Base-by-base conservation (phyloP, 164 flowering plant genomes). In the Vitis amurensis region DNA sequence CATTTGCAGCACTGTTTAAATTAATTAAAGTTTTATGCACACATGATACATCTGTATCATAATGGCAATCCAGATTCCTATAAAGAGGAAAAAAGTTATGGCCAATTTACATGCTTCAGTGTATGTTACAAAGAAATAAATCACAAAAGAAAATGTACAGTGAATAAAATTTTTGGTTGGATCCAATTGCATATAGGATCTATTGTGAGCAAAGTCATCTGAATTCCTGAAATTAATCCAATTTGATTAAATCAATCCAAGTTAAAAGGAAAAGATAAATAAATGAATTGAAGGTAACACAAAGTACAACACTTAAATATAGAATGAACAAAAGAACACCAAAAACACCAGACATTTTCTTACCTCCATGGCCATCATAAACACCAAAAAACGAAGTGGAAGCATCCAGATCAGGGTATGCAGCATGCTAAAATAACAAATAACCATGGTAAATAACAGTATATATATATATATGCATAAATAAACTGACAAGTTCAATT, bases 291-390 rank as follows among this genome's bases (percentile, higher is more conserved):
- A 31, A 31, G 4, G 44, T 31, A 31, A 31, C 7, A 6, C 44
- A 4, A 31, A 31, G 44, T 31, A 31, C 44, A 31, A 31, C 44
- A 31, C 44, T 6, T 31, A 31, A 31, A 31, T 4, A 31, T 31
- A 31, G 62, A 59, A 29, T 13, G 29, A 17, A 50, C 11, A 65
- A 44, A n/a, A 10, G n/a, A 7, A 70, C 1, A 8, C 59, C 30
- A 9, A 48, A 23, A 4, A 37, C 31, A 27, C 55, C 68, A 2
- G n/a, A 59, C 29, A 66, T 51, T 63, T 23, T 63, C 79, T 71
- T 83, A 96, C 99, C 99, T 87, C 98, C 99, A 86, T 96, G 99
- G 55, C 99, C 99, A 89, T 96, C 98, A 87, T 89, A 96, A 57
- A 96, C 97, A 70, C 98, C 98, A 85, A 96, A 96, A 82, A 93